Evolutionary conservation across 2,329 filamentous ascomycete genomes (phyloP), one percentile per base, ranked within the genome.

Genomic region (Epichloe sylvatica): DNA sequence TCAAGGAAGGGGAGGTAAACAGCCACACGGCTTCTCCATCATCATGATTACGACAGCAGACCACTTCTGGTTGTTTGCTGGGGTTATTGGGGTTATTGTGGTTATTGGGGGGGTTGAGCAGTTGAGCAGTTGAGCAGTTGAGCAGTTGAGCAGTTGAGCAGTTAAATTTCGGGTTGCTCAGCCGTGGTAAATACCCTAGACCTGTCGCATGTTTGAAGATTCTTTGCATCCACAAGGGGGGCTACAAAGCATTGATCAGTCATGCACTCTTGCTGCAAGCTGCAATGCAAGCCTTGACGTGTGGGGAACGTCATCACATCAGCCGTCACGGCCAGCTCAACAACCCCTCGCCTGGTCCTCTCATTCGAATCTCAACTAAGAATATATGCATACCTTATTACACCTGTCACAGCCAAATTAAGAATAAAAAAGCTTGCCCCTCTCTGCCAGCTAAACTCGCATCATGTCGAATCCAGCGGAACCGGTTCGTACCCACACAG

Each of bases 381-480:
- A 21, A 23, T 13, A 39, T n/a, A 8, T 3, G 15, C 7, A n/a
- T 12, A 7, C 21, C 17, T 33, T 9, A 36, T 39, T 17, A 36
- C 21, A 40, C 17, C 13, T 39, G 40, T 21, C 43, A 40, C 11
- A 25, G 41, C 34, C n/a, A 38, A 39, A n/a, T 15, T 17, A 30
- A 36, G 12, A 30, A 38, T 17, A 39, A 30, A 25, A 30, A 30
- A 30, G 30, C 30, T 30, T 9, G 30, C 30, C 30, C 34, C n/a
- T 41, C n/a, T 37, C 38, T 35, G 47, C 34, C 15, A 40, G 19
- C 36, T 19, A 38, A 40, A 9, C 12, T 44, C 41, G 17, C 21
- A 65, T 50, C 50, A 74, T 74, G 71, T 68, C 71, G 56, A 62
- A 67, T 51, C 66, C 70, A 45, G 60, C 62, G 54, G 64, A 70